These are phyloP conservation scores for Blastomyces silverae DNA, from an alignment of 2,329 filamentous ascomycete genomes.

Conservation along the genomic window DNA sequence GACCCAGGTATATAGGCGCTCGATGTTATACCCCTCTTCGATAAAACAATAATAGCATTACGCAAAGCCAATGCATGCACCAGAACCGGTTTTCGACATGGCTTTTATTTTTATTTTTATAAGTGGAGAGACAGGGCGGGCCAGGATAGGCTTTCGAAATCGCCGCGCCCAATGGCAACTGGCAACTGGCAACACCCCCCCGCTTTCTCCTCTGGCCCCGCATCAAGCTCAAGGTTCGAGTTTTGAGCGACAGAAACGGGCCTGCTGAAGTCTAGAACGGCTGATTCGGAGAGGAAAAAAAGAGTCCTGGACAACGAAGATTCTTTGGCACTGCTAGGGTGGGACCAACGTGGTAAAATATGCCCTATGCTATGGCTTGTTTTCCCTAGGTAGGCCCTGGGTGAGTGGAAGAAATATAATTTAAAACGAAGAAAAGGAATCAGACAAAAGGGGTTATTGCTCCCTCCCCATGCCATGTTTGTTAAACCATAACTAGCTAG, in stretches of 20 bases:
- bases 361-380: too few species aligned
- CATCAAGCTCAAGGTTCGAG: background rate
- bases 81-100: background rate
- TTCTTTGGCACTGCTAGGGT: too few species aligned
- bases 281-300: background rate
- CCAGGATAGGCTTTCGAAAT: background rate
- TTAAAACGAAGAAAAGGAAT: too few species aligned
- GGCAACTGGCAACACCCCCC: background rate
- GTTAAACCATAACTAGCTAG: too few species aligned
- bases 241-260: background rate
- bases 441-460: too few species aligned
- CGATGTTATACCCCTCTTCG: background rate
- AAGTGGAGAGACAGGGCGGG: background rate
- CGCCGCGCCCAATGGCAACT: too few species aligned
- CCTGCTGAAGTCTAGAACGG: background rate
- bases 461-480: too few species aligned
- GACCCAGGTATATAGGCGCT: background rate
- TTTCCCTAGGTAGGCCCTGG: too few species aligned
- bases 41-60: background rate
- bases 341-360: too few species aligned
- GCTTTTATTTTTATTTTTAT: background rate
- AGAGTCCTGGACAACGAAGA: too few species aligned
- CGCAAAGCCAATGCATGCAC: background rate
- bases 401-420: too few species aligned
- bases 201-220: background rate